phyloP scores from a whole-genome alignment of 2,329 filamentous ascomycete genomes.

The Coniosporium tulheliwenetii region DNA sequence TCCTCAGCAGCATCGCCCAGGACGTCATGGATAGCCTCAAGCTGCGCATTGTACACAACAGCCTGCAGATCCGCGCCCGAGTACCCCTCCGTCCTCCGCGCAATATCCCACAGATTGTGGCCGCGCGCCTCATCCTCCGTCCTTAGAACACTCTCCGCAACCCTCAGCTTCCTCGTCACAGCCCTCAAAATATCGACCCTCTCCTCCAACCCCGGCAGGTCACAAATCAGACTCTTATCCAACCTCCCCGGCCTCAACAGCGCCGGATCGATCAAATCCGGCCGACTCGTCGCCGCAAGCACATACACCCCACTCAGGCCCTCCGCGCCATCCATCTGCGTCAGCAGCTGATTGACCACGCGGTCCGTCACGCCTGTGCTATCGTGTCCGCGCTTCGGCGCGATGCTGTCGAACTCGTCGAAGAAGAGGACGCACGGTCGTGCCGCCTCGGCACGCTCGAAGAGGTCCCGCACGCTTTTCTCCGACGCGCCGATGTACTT shows the following conservation, averaged over 20 bases:
- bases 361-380: conserved; percentile 96
- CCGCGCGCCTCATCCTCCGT: conserved; percentile 3
- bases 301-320: conserved; percentile 92
- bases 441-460: conserved; percentile 81
- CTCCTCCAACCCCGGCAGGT: conserved; percentile 67
- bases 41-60: conserved; percentile 86
- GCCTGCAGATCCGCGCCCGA: conserved; percentile 91
- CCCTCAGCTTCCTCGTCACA: conserved; percentile 64
- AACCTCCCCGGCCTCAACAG: conserved; percentile 79
- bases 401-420: conserved; percentile 96
- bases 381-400: conserved; percentile 91
- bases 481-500: conserved; percentile 98
- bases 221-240: conserved; percentile 86
- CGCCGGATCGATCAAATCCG: conserved; percentile 90
- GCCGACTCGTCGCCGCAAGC: conserved; percentile 80
- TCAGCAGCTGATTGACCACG: conserved; percentile 94
- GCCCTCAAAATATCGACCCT: conserved; percentile 77
- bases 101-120: conserved; percentile 51
- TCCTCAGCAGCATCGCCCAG: conserved; percentile 42
- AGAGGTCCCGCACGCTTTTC: conserved; percentile 88
- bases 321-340: conserved; percentile 97
- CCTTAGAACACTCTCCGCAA: conserved; percentile 22
- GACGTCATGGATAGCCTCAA: conserved; percentile 92
- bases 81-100: conserved; percentile 69
- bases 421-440: conserved; percentile 94